Evolutionary conservation across 208 protist genomes (phyloP).

Genomic region (Lotmaria passim): DNA sequence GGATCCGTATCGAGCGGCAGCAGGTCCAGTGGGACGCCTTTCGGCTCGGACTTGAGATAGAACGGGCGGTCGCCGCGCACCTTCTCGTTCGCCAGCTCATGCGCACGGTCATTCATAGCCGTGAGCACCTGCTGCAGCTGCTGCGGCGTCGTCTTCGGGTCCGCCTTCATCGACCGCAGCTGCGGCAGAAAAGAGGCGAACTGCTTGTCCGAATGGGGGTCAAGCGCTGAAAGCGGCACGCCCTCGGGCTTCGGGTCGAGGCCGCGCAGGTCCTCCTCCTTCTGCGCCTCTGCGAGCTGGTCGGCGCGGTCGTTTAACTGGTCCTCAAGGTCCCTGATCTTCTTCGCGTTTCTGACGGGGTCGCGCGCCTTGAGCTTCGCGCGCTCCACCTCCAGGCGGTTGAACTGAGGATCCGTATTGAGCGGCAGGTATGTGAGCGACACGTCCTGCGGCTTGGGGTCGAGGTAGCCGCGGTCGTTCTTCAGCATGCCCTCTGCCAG

Average conservation of each 20-base stretch:
- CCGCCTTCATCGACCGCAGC: conserved; percentile 61
- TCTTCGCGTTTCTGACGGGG: conserved; percentile 50
- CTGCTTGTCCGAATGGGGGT: conserved; percentile 58
- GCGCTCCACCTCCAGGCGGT: conserved; percentile 69
- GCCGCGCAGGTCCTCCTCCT: conserved; percentile 66
- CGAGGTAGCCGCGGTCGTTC: conserved; percentile 69
- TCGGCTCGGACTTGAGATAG: conserved; percentile 60
- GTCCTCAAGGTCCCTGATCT: conserved; percentile 68
- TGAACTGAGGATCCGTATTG: conserved; percentile 67
- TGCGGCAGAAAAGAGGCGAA: conserved; percentile 52
- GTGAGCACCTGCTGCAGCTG: conserved; percentile 47
- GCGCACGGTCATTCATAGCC: conserved; percentile 67
- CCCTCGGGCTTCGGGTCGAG: conserved; percentile 62
- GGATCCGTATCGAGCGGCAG: conserved; percentile 73
- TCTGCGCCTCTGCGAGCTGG: conserved; percentile 69
- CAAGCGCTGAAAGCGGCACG: conserved; percentile 57
- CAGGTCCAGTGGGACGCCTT: conserved; percentile 65
- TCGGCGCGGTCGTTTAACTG: conserved; percentile 68
- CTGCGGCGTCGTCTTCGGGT: conserved; percentile 36
- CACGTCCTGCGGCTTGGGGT: conserved; percentile 59
- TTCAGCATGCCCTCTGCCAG: conserved; percentile 52
- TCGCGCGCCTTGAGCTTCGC: conserved; percentile 67
- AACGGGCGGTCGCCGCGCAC: conserved; percentile 55
- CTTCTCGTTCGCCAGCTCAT: conserved; percentile 63
- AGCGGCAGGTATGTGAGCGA: conserved; percentile 60